phyloP scores from a whole-genome alignment of 2,329 filamentous ascomycete species.

The Scedosporium minutisporum region DNA sequence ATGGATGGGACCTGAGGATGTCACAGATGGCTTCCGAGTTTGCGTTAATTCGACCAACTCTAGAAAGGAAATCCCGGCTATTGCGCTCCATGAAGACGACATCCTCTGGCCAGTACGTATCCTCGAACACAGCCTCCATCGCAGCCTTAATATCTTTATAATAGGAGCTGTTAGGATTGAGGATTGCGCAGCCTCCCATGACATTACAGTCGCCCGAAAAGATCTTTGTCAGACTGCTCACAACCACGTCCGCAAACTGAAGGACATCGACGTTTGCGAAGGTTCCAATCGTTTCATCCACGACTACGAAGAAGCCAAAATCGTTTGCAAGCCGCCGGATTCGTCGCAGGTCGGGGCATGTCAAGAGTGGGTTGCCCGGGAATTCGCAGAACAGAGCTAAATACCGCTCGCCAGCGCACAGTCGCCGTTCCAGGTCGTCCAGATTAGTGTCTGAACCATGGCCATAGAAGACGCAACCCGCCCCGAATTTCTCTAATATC shows the following conservation, averaged over 20 bases:
- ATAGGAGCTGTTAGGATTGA: constrained; percentile 58
- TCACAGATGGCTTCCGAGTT: constrained; percentile 80
- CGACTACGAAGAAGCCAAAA: constrained; percentile 80
- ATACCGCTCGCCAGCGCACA: constrained; percentile 65
- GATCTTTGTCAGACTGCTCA: constrained; percentile 91
- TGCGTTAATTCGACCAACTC: constrained; percentile 74
- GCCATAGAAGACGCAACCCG: constrained; percentile 82
- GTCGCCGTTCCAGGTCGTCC: constrained; percentile 67
- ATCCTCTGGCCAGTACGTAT: constrained; percentile 92
- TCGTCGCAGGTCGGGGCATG: constrained; percentile 72
- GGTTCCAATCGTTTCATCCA: constrained; percentile 95
- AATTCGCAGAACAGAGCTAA: constrained; percentile 90
- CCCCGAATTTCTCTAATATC: constrained; percentile 87
- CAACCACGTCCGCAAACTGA: constrained; percentile 79
- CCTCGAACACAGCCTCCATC: constrained; percentile 63
- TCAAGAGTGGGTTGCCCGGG: constrained; percentile 81
- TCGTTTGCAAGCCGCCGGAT: constrained; percentile 70
- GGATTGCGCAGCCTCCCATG: constrained; percentile 74
- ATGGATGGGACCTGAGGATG: constrained; percentile 48
- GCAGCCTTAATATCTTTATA: constrained; percentile 59
- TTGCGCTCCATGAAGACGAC: constrained; percentile 92
- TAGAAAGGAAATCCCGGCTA: constrained; percentile 77
- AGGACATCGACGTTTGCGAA: constrained; percentile 94
- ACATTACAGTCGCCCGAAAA: constrained; percentile 98
- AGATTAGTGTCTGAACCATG: constrained; percentile 67